phyloP scores from a whole-genome alignment of 257 asterid species.

The Gentiana straminea region DNA sequence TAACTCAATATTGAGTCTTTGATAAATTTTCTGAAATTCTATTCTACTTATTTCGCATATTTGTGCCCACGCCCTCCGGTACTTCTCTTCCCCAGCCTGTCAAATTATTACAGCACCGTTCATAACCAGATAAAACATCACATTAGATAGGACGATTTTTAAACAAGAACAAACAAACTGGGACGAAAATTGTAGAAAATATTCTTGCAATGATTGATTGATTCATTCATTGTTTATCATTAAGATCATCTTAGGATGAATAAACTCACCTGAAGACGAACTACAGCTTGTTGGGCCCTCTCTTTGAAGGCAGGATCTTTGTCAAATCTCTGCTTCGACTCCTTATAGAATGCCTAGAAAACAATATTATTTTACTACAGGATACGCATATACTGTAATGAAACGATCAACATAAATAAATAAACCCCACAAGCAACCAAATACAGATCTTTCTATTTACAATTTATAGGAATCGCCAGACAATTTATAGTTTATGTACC shows the following conservation, averaged over 20 bases:
- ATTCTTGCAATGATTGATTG: neutral
- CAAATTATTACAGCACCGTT: conserved; percentile 7
- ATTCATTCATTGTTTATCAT: neutral
- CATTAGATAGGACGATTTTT: neutral
- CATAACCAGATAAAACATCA: neutral
- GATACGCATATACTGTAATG: no score
- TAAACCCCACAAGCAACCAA: no score
- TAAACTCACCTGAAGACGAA: conserved; percentile 78
- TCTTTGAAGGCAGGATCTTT: conserved; percentile 69
- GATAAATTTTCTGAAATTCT: conserved; percentile 59
- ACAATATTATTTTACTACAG: neutral
- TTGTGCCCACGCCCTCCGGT: conserved; percentile 68
- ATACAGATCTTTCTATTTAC: no score
- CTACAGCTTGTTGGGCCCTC: conserved; percentile 85
- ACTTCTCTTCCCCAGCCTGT: conserved; percentile 78
- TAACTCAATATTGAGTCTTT: conserved; percentile 61
- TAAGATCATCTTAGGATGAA: neutral
- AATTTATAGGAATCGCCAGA: no score
- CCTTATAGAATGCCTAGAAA: conserved; percentile 76
- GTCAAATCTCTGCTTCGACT: conserved; percentile 78
- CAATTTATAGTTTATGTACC: no score
- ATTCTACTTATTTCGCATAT: conserved; percentile 82
- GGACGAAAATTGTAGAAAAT: no score
- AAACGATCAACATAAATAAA: no score
- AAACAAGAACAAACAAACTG: neutral